These are phyloP conservation scores for Rhodamnia rubescens DNA, from an alignment of 345 rosid species.

Conservation along the genomic window DNA sequence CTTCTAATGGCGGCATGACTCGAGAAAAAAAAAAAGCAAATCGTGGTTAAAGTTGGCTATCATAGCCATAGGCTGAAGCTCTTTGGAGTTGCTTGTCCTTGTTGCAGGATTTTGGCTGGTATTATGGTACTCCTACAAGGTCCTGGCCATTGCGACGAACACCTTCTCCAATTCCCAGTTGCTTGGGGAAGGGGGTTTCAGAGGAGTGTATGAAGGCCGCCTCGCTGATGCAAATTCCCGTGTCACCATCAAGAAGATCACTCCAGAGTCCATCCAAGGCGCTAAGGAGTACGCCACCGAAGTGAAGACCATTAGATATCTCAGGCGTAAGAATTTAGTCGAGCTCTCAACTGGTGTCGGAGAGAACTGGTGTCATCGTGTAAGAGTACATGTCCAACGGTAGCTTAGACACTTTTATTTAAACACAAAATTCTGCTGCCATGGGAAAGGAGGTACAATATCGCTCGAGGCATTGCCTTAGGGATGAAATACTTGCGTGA, in stretches of 20 bases:
- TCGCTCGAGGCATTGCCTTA: neutral
- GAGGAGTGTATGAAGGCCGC: neutral
- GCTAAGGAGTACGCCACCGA: neutral
- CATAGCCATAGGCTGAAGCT: neutral
- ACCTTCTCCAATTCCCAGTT: neutral
- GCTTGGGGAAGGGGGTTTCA: neutral
- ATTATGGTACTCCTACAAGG: neutral
- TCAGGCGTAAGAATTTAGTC: neutral
- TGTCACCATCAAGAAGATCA: neutral
- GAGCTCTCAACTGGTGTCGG: neutral
- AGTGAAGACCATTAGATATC: neutral
- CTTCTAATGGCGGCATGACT: neutral
- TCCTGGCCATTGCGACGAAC: neutral
- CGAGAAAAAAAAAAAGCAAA: neutral
- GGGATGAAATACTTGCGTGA: constrained; percentile 1
- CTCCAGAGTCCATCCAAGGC: neutral
- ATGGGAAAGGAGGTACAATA: constrained; percentile 12
- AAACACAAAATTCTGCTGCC: neutral
- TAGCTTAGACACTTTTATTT: constrained; percentile 1
- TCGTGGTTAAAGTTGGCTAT: neutral
- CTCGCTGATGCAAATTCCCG: neutral
- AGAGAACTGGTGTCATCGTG: neutral
- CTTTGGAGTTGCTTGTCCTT: neutral
- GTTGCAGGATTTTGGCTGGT: neutral
- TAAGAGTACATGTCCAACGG: constrained; percentile 4